Evolutionary conservation across 768 basidiomycete genomes (phyloP), one percentile per base, ranked within the genome.

Genomic region (Amylocystis lapponica): DNA sequence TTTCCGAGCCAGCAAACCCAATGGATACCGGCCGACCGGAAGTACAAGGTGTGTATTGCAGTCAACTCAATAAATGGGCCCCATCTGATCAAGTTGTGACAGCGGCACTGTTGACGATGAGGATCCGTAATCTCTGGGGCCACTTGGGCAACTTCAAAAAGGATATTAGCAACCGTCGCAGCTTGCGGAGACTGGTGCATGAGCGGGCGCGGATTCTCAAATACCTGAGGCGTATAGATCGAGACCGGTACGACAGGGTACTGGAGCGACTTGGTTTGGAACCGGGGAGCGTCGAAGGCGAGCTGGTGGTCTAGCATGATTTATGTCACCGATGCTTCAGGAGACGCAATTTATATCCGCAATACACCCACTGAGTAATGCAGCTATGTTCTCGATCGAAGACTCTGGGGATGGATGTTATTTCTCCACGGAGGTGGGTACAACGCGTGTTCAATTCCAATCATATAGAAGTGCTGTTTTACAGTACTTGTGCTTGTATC

Each of bases 91-190:
- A 43, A 17, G 27, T n/a, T 42, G 19, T 41, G 39, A 23, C 53
- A 97, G 95, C 83, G 45, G 95, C 95, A 1, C 67, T 97, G 21
- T 59, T 93, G 45, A 98, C 95, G 1, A 75, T 83, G 55, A 75
- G 79, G 61, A 95, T 97, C 52, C 87, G 87, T 36, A 84, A 82
- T 50, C 60, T 97, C 29, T 86, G 85, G 75, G 66, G 66, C 5
- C 93, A 96, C 61, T 63, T 95, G 23, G 68, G 60, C 9, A 71
- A 66, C 34, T 83, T 76, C 51, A 82, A 77, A 54, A 76, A 76
- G 43, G 95, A 98, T 58, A 72, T 87, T 21, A 77, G 74, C 29
- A 94, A 87, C 59, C 78, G 81, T 31, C 78, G 83, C 13, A 74
- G 78, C n/a, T 70, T 98, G 27, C 81, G 86, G 3, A 70, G 69